Conservation (phyloP, 106 monocot species). For the Phalaenopsis aphrodite region DNA sequence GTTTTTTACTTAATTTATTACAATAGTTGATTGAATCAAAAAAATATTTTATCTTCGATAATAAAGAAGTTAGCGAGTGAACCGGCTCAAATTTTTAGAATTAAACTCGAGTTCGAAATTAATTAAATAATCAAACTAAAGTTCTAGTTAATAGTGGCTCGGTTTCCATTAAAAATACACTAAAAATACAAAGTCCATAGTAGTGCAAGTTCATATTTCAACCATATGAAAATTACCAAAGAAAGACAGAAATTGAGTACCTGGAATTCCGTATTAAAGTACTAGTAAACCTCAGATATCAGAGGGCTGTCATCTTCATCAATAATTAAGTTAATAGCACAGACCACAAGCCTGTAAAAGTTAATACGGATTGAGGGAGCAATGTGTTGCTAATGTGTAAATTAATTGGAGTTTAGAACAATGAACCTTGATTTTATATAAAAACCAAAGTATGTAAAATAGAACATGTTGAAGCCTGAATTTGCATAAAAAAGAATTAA, state of each 20-base stretch:
- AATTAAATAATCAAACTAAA: too few species aligned
- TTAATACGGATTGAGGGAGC: neutral
- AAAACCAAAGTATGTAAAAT: neutral
- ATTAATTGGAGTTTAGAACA: neutral
- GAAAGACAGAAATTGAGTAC: neutral
- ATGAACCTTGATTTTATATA: neutral
- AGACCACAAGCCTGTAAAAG: constrained; percentile 11
- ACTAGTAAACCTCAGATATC: constrained; percentile 3
- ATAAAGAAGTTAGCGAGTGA: too few species aligned
- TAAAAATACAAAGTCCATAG: neutral
- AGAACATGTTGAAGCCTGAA: neutral
- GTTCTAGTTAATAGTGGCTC: too few species aligned
- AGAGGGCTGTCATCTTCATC: constrained; percentile 10
- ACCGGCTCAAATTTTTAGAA: too few species aligned
- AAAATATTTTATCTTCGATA: too few species aligned
- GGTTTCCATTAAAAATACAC: neutral
- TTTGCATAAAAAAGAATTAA: neutral
- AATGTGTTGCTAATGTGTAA: neutral
- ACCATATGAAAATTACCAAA: neutral
- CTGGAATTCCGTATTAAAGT: neutral
- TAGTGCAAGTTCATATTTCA: neutral
- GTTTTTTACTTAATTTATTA: too few species aligned
- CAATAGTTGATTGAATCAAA: too few species aligned
- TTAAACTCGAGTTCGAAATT: too few species aligned
- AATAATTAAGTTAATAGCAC: constrained; percentile 9